A percentile compares a stretch with the other conserved stretches of the same genome.
These are phyloP conservation scores for Dalechampia spathulata DNA, from an alignment of 441 rosid species.

Conservation along the genomic window DNA sequence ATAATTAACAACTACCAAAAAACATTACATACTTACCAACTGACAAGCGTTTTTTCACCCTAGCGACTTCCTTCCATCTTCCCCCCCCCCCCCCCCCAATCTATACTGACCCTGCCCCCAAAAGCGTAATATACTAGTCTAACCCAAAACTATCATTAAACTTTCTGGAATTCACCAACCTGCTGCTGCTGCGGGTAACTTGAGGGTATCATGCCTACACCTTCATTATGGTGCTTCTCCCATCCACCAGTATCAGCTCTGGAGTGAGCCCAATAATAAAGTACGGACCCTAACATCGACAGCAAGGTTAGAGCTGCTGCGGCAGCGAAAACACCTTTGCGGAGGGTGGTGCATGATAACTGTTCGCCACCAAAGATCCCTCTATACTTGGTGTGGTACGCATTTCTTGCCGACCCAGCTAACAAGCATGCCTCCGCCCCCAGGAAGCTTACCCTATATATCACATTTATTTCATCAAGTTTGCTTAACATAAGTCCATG, in stretches of 20 bases:
- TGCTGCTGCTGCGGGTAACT: constrained; percentile 32
- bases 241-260: constrained; percentile 95
- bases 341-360: constrained; percentile 68
- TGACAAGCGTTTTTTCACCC: too few relatives aligned
- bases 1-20: too few relatives aligned
- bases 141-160: constrained; percentile 13
- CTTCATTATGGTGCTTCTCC: constrained; percentile 82
- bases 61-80: not conserved
- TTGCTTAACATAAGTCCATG: too few relatives aligned
- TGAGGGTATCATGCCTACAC: constrained; percentile 42
- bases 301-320: constrained; percentile 78
- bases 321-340: constrained; percentile 90
- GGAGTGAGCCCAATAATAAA: constrained; percentile 76
- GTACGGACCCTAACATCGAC: constrained; percentile 51
- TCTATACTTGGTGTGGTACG: constrained; percentile 77
- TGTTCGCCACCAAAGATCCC: constrained; percentile 33
- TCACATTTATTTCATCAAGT: constrained; percentile 8
- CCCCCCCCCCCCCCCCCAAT: constrained; percentile 10
- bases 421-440: constrained; percentile 92
- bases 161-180: constrained; percentile 33
- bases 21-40: too few relatives aligned
- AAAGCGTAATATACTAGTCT: constrained; percentile 10
- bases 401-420: constrained; percentile 89
- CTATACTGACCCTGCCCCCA: too few relatives aligned
- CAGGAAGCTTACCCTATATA: constrained; percentile 65